phyloP scores from a whole-genome alignment of 202 grass and related monocot species.

The Musa balbisiana region DNA sequence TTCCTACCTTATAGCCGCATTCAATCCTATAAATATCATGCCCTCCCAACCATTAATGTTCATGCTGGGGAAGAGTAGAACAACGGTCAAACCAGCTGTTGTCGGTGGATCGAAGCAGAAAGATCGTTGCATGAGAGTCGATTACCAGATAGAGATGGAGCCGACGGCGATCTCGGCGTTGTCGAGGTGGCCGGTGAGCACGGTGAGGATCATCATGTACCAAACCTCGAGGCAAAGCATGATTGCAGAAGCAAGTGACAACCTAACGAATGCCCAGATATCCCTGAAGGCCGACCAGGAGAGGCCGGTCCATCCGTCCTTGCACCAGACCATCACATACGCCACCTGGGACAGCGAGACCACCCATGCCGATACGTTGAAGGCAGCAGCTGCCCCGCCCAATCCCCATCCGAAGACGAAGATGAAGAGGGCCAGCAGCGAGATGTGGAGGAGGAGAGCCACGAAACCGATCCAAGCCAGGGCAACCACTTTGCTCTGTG shows the following conservation, averaged over 20 bases:
- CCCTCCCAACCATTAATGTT: slow-evolving; percentile 95
- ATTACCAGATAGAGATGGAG: slow-evolving; percentile 86
- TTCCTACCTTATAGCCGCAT: slow-evolving; percentile 65
- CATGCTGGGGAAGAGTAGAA: slow-evolving; percentile 37
- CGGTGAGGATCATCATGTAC: slow-evolving; percentile 98
- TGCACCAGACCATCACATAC: slow-evolving; percentile 54
- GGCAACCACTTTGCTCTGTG: slow-evolving; percentile 68
- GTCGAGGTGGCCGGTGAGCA: slow-evolving; percentile 86
- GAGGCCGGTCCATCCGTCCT: slow-evolving; percentile 61
- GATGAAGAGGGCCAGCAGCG: slow-evolving; percentile 48
- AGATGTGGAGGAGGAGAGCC: slow-evolving; percentile 47
- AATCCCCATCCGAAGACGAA: slow-evolving; percentile 52
- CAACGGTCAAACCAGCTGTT: too few relatives aligned
- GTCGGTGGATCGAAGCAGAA: too few relatives aligned
- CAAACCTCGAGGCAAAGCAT: slow-evolving; percentile 97
- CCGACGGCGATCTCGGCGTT: slow-evolving; percentile 79
- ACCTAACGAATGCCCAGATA: slow-evolving; percentile 65
- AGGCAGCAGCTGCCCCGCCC: slow-evolving; percentile 54
- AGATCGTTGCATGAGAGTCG: background rate
- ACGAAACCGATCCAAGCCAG: slow-evolving; percentile 62
- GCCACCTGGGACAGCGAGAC: slow-evolving; percentile 46
- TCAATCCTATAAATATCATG: slow-evolving; percentile 90
- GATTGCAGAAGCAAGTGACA: slow-evolving; percentile 67
- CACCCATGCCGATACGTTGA: slow-evolving; percentile 49
- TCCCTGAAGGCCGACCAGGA: slow-evolving; percentile 44